Conservation (phyloP, 108 stramenopile species). For the Cyclotella sp. region DNA sequence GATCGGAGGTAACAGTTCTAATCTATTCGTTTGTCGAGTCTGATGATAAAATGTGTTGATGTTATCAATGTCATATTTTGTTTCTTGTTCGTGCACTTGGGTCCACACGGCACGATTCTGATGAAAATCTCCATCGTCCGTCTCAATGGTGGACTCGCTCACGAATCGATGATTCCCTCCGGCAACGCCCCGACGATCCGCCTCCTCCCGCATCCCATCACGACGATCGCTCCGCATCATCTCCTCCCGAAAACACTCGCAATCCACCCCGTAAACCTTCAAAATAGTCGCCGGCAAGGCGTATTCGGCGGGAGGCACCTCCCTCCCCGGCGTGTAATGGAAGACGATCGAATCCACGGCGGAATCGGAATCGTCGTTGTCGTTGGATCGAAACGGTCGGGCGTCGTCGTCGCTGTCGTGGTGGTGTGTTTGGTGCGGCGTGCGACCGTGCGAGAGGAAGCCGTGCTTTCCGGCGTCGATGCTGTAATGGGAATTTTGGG, state of each 20-base stretch:
- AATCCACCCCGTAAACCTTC: conserved; percentile 38
- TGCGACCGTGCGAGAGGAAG: conserved; percentile 14
- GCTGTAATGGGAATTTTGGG: conserved; percentile 32
- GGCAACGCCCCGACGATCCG: background rate
- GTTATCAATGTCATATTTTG: background rate
- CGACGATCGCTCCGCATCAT: background rate
- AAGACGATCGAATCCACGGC: conserved; percentile 33
- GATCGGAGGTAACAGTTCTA: background rate
- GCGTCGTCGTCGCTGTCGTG: background rate
- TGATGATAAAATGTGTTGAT: background rate
- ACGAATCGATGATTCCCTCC: background rate
- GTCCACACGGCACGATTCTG: too few relatives aligned
- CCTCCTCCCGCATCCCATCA: background rate
- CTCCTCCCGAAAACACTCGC: conserved; percentile 7
- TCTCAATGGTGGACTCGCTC: background rate
- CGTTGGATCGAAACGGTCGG: too few relatives aligned
- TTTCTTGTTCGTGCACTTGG: too few relatives aligned
- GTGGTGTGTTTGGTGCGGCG: too few relatives aligned
- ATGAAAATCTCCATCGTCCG: background rate
- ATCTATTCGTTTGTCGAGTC: background rate
- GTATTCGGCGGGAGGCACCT: conserved; percentile 44
- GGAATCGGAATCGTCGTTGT: conserved; percentile 23
- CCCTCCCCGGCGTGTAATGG: conserved; percentile 30
- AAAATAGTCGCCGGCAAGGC: conserved; percentile 38
- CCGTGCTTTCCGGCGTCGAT: conserved; percentile 43